Evolutionary conservation across 176 grass and related monocot species (phyloP), one percentile per base, ranked within the genome.

Genomic region (Aegilops speltoides): DNA sequence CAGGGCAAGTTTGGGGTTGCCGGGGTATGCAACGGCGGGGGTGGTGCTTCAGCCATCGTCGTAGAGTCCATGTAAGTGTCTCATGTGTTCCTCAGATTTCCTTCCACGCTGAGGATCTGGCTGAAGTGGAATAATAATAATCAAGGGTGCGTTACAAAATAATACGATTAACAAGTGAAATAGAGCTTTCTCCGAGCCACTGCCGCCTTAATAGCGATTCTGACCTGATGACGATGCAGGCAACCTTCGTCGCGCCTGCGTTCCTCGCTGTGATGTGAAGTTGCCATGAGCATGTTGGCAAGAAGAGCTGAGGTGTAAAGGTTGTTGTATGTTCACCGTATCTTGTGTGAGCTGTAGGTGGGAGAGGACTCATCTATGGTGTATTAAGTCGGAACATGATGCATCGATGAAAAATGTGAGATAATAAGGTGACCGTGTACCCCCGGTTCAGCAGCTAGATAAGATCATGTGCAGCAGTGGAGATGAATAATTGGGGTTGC

Each of bases 1-100:
- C 82, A 91, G 79, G 97, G 90, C 79, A 98, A 33, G 26, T 77
- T 56, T 77, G 46, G 45, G 45, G 74, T 96, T 67, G 96, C 94
- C 37, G 97, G 90, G 73, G 87, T 98, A 88, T 98, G 97, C 88
- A 98, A 96, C 57, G 97, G 97, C 14, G 97, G 97, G 2, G 97
- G 97, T 4, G 97, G 97, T 37, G 92, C 97, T 73, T 98, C 94
- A 57, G 88, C 97, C 12, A 56, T 98, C 31, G 93, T 98, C 70
- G 23, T 98, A 54, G 92, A 98, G 88, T 80, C 92, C 33, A 91
- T 93, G 94, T 96, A 95, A 91, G 97, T 45, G 62, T 63, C 41
- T 81, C 25, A 8, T 0, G 0, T 62, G n/a, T 36, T 80, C 34
- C 61, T 50, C 15, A 60, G 4, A 20, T 25, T 80, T 48, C 28